A percentile compares a stretch with the other conserved stretches of the same genome.
Conservation (phyloP, 768 basidiomycete species). For the Gymnopilus junonius region DNA sequence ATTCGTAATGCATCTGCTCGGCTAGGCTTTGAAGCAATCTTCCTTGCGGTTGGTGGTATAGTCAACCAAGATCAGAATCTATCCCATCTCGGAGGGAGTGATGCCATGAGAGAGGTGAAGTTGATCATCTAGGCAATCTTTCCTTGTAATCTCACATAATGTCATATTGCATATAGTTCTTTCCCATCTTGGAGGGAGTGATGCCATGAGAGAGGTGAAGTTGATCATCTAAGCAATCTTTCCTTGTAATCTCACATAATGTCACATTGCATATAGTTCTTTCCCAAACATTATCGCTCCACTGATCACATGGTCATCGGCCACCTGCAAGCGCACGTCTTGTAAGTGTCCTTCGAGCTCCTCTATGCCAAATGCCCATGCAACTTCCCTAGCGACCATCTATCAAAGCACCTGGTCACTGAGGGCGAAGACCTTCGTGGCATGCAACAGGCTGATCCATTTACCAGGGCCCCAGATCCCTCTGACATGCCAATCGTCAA, state of each 20-base stretch:
- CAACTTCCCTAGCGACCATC: background rate
- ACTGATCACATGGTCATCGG: background rate
- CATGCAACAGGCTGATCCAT: background rate
- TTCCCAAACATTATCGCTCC: background rate
- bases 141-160: too few species aligned
- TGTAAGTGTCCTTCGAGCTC: background rate
- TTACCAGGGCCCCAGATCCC: background rate
- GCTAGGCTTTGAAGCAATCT: slow-evolving; percentile 4
- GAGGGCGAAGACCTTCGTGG: background rate
- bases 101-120: too few species aligned
- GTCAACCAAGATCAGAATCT: slow-evolving; percentile 6
- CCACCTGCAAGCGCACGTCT: slow-evolving; percentile 8
- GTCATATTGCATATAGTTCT: slow-evolving; percentile 5
- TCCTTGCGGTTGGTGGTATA: background rate
- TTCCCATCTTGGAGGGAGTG: background rate
- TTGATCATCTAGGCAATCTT: background rate
- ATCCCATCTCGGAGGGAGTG: background rate
- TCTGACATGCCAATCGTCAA: background rate
- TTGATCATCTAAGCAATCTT: background rate
- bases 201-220: background rate
- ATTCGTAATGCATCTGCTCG: background rate
- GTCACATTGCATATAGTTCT: background rate
- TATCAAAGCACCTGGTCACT: background rate
- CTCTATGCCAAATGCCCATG: background rate
- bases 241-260: background rate